phyloP scores from a whole-genome alignment of 2,329 filamentous ascomycete species.

The Fusarium irregulare region DNA sequence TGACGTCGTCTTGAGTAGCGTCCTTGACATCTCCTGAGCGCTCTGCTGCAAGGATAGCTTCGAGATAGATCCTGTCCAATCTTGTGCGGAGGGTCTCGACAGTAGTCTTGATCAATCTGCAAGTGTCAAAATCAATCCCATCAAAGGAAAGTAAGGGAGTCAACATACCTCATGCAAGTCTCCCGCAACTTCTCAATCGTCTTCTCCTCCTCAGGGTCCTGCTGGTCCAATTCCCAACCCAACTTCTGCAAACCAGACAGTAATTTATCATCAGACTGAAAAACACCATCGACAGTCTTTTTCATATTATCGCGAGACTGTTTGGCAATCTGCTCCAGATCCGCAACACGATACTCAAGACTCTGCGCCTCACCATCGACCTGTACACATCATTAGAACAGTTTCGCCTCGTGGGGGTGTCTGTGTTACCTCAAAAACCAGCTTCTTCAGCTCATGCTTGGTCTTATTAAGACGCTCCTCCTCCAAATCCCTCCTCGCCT shows the following conservation, averaged over 20 bases:
- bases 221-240: slow-evolving; percentile 67
- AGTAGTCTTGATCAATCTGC: slow-evolving; percentile 65
- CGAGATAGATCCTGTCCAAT: slow-evolving; percentile 67
- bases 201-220: slow-evolving; percentile 63
- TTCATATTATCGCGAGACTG: slow-evolving; percentile 58
- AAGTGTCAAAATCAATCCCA: too few species aligned
- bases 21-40: slow-evolving; percentile 44
- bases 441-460: slow-evolving; percentile 55
- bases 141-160: too few species aligned
- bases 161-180: slow-evolving; percentile 62
- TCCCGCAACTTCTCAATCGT: slow-evolving; percentile 69
- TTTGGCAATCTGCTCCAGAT: slow-evolving; percentile 64
- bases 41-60: slow-evolving; percentile 53
- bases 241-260: slow-evolving; percentile 74
- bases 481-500: slow-evolving; percentile 48
- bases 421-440: slow-evolving; percentile 55
- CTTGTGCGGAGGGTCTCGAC: slow-evolving; percentile 66
- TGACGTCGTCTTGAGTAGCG: slow-evolving; percentile 56
- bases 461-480: slow-evolving; percentile 44
- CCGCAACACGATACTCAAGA: slow-evolving; percentile 59
- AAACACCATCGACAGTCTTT: slow-evolving; percentile 60
- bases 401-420: neutral
- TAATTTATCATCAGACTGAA: slow-evolving; percentile 73
- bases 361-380: slow-evolving; percentile 61
- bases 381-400: slow-evolving; percentile 45